Base-by-base conservation (phyloP, 345 rosid species). In the Rhodomyrtus tomentosa region DNA sequence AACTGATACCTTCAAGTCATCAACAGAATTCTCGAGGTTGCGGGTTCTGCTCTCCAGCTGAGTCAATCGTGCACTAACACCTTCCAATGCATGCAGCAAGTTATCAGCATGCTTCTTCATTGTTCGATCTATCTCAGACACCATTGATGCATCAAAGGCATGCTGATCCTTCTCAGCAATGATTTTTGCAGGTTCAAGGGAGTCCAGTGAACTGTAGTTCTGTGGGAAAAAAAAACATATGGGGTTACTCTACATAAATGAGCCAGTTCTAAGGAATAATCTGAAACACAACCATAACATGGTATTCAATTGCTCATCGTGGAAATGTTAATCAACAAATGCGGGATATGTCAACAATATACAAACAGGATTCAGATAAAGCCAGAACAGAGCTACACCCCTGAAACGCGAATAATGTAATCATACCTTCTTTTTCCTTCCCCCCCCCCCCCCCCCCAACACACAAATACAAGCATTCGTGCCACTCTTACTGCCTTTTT, bases 11-110 rank as follows among this genome's bases (percentile, higher is more conserved):
- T 95, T 96, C 88, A 96, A 91, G 90, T 95, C 98, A 90, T 95
- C 98, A 13, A 96, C 92, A 81, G 96, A 86, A 82, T 85, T 87
- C 92, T 96, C 98, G 4, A 96, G 92, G 87, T 89, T 86, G 21
- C 91, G 91, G 22, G 92, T 92, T 87, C 96, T 93, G 82, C 90
- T 92, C 89, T 96, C 99, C 89, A 96, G 88, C 86, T 94, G 99
- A 2, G 95, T 93, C 27, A 96, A 87, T 20, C 96, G 93, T 27
- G 96, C 93, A 87, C 96, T 91, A 53, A 96, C 92, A 85, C 93
- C 93, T 86, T 95, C 96, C 87, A 95, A 84, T 18, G 84, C 92
- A 88, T 93, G 93, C 83, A 94, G 59, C 93, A 95, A 85, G 85
- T 88, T 90, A 88, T 96, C 98, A 82, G 88, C 81, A 89, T 95